phyloP scores from a whole-genome alignment of 352 stramenopile species.

The Pythium sukuiense region DNA sequence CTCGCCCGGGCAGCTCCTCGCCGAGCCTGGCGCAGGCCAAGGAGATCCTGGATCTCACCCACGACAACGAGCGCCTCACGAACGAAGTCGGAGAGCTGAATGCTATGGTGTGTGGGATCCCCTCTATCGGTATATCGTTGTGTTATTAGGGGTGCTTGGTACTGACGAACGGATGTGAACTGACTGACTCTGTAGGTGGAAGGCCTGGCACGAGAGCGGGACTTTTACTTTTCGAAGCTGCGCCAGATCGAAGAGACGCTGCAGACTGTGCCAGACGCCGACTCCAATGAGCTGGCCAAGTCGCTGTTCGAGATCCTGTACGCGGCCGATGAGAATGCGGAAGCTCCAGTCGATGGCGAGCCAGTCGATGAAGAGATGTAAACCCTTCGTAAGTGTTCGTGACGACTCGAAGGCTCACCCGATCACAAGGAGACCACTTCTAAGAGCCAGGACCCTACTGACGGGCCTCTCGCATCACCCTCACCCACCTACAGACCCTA shows the following conservation, averaged over 20 bases:
- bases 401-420: not conserved
- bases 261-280: constrained; percentile 59
- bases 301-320: constrained; percentile 88
- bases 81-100: constrained; percentile 80
- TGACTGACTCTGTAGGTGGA: constrained; percentile 51
- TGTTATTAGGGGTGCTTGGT: not conserved
- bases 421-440: not conserved
- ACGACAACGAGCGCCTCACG: constrained; percentile 64
- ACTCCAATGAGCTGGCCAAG: constrained; percentile 61
- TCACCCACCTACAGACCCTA: not conserved
- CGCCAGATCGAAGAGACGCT: constrained; percentile 97
- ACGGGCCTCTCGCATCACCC: not conserved
- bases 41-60: constrained; percentile 73
- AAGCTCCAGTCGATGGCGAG: constrained; percentile 33
- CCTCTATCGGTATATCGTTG: too few species aligned
- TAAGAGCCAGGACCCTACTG: not conserved
- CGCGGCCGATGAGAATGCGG: constrained; percentile 54
- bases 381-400: not conserved
- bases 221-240: constrained; percentile 99
- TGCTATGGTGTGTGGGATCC: constrained; percentile 48
- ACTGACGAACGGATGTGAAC: not conserved
- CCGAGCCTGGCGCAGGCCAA: constrained; percentile 55
- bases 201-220: constrained; percentile 92
- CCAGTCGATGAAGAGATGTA: constrained; percentile 35
- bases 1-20: constrained; percentile 16